Evolutionary conservation across 2,329 filamentous ascomycete genomes (phyloP).

Genomic region (Botryosphaeria dothidea): DNA sequence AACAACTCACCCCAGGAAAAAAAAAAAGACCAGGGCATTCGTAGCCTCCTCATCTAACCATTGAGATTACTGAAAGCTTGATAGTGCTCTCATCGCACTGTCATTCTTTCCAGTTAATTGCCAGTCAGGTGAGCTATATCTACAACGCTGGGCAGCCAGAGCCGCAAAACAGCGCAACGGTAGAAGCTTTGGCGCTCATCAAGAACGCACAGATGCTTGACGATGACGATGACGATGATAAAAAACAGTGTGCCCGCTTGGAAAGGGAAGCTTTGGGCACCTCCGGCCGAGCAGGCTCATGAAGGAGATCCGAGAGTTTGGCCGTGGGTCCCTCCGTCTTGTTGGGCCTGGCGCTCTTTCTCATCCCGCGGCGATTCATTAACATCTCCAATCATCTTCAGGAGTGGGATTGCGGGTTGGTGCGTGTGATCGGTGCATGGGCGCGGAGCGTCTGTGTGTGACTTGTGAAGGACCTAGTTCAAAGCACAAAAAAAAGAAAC

Average conservation of each 20-base stretch:
- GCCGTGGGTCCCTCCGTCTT: background rate
- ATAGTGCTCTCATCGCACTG: background rate
- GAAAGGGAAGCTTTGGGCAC: background rate
- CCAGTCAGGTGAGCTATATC: background rate
- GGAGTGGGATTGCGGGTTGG: background rate
- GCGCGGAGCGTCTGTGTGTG: background rate
- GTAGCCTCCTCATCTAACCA: background rate
- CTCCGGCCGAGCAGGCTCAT: background rate
- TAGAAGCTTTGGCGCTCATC: background rate
- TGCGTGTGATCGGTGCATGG: background rate
- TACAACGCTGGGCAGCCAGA: background rate
- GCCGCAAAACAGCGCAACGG: background rate
- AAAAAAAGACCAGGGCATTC: background rate
- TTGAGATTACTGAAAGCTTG: background rate
- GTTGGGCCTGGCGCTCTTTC: background rate
- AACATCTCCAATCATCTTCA: background rate
- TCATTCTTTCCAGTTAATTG: background rate
- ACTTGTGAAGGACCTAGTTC: background rate
- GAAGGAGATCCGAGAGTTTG: background rate
- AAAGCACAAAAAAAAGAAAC: no score
- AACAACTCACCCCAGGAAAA: background rate
- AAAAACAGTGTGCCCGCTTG: background rate
- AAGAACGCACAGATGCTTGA: slow-evolving; percentile 2
- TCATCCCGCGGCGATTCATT: background rate
- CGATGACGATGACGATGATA: background rate